These are phyloP conservation scores for Cutaneotrichosporon sp. DNA, from an alignment of 1,284 basidiomycete species.

Conservation along the genomic window DNA sequence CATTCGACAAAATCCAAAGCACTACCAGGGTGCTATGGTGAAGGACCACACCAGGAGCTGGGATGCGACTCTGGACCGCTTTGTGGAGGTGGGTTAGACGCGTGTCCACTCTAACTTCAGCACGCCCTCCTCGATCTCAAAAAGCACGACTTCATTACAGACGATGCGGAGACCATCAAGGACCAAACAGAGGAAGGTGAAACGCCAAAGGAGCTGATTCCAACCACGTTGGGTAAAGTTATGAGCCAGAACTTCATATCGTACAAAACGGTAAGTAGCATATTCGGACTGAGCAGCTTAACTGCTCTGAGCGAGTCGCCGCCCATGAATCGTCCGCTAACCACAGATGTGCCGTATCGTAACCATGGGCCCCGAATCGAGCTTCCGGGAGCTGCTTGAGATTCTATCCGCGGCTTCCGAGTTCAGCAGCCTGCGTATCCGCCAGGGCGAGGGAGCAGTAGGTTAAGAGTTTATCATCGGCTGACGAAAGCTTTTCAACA, in stretches of 20 bases:
- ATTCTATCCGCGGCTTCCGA: slow-evolving; percentile 25
- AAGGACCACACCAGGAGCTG: slow-evolving; percentile 29
- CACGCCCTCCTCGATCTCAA: slow-evolving; percentile 61
- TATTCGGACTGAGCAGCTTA: too few relatives aligned
- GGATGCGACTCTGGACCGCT: slow-evolving; percentile 66
- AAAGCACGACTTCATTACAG: slow-evolving; percentile 56
- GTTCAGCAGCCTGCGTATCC: slow-evolving; percentile 38
- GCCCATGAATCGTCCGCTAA: neutral
- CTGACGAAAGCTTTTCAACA: slow-evolving; percentile 31
- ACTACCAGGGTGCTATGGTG: slow-evolving; percentile 58
- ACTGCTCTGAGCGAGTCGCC: too few relatives aligned
- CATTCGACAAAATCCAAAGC: slow-evolving; percentile 70
- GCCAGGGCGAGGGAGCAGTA: slow-evolving; percentile 39
- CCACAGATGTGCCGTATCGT: slow-evolving; percentile 28
- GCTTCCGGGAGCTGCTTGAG: slow-evolving; percentile 27
- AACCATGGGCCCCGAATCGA: slow-evolving; percentile 15
- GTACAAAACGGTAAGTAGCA: slow-evolving; percentile 18
- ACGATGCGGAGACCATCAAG: neutral
- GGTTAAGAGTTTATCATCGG: slow-evolving; percentile 1
- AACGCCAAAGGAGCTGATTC: neutral
- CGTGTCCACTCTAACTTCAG: slow-evolving; percentile 19
- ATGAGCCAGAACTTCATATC: slow-evolving; percentile 30
- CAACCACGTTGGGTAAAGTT: slow-evolving; percentile 26
- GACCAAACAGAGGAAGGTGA: slow-evolving; percentile 42
- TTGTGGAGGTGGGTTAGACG: slow-evolving; percentile 53